Base-by-base conservation (phyloP, 495 filamentous ascomycete genomes). In the Penicillium pulvis region DNA sequence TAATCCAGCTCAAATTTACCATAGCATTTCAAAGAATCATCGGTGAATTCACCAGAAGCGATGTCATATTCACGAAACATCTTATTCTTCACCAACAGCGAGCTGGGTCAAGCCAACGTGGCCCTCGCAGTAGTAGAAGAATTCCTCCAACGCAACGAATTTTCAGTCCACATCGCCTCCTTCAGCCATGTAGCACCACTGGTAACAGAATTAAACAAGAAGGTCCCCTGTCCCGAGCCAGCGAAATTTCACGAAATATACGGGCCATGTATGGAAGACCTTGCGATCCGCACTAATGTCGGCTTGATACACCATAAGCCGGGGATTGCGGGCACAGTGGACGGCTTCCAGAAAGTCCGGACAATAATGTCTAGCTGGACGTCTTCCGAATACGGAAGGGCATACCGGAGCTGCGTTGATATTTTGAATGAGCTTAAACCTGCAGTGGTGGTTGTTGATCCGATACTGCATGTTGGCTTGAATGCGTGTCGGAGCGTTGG, bases 61-160 rank as follows among this genome's bases (percentile, higher is more conserved):
- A 46, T 23, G 19, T 3, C 6, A 46, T 1, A 8, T 9, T 11
- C 23, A 7, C 52, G 55, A 30, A 65, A 60, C 5, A 70, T 81
- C 16, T 69, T 85, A 10, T 79, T 85, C 50, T 64, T 86, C 56
- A 82, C 83, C 6, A 83, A 80, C 69, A 78, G 79, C 43, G 83
- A 85, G 57, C 73, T 79, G 52, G 83, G 83, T 17, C 80, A 84
- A 55, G 77, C 79, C 26, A 85, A 84, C 61, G 79, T 84, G 24
- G 73, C 78, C 35, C 74, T 86, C 1, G 82, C 83, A 10, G 74
- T 80, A 1, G 73, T 73, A 20, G 75, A 83, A 26, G 81, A 82
- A 51, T 76, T 85, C 1, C 63, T 83, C 26, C 65, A 71, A 11
- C 74, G 75, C 12, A 72, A 68, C 3, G 56, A 73, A 35, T 73